Evolutionary conservation across 2,329 filamentous ascomycete species (phyloP), one percentile per base, ranked within the genome.

Genomic region (Talaromyces sp.): DNA sequence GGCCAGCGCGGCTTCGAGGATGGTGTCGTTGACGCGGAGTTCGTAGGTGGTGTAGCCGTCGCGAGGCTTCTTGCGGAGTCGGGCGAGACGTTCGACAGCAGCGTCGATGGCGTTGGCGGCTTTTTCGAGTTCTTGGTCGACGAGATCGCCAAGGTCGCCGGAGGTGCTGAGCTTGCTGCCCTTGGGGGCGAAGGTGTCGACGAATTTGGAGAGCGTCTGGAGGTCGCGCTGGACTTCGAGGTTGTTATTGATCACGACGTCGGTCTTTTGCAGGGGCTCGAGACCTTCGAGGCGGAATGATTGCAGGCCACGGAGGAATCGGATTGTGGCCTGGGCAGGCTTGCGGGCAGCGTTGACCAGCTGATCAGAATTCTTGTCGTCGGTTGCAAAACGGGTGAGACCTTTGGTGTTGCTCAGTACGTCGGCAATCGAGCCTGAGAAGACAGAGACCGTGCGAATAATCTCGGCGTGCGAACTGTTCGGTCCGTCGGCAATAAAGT

Each of bases 351-450:
- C 90, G 68, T 88, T 90, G 78, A 93, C 88, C 63, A 99, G 84
- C 67, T 93, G 87, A 71, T 98, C 94, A 3, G 89, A 88, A 83
- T 95, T 97, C 83, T 93, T 97, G 73, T 99, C 95, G 73, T 99
- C 94, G 0, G 93, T 94, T 4, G 95, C 93, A 67, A 99, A 91
- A 61, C 95, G 88, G 4, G 89, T 93, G 60, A 99, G 85, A 80
- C 95, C 95, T 83, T 99, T 99, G 70, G 94, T 93, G 80, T 98
- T 99, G 80, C 90, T 93, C 72, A 97, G 89, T 3, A 98, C 93
- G 78, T 99, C 95, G 1, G 94, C 91, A 68, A 97, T 88, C 3
- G 95, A 91, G 22, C 93, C 92, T 1, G 95, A 86, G 78, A 98
- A 97, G 61, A 93, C 87, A 73, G 92, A 95, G 72, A 97, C 91